Base-by-base conservation (phyloP, 2,329 filamentous ascomycete species). In the Phaeosphaeria sp. region DNA sequence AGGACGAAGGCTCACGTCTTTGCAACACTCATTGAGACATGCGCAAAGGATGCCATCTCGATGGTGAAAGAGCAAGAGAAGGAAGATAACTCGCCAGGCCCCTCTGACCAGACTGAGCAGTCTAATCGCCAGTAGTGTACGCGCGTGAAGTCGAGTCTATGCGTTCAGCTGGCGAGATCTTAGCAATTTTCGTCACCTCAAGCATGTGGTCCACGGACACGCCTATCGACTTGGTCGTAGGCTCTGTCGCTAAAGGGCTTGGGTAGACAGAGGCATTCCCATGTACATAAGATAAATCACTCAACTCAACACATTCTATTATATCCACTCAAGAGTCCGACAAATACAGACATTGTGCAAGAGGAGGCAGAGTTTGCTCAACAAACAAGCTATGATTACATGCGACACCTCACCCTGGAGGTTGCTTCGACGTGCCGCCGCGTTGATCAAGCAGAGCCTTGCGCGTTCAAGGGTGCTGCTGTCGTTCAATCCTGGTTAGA, bases 1-100 rank as follows among this genome's bases (percentile, higher is more conserved):
- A 6, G 17, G 1, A 8, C 46, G 17, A 43, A 43, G 8, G 27
- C 51, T 4, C 30, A 57, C 21, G 40, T 64, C 20, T 60, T 62
- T 17, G 21, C 17, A 2, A 17, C 8, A 1, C 53, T 56, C n/a
- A 49, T 56, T 15, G 43, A 53, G 15, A 48, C 53, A 18, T 55
- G 53, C 18, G 15, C 44, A 11, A 51, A 53, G 18, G 25, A 57
- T 15, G 46, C n/a, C 7, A 30, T 45, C 7, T 13, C 13, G 2
- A 54, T 51, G n/a, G 1, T 21, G 17, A 11, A 33, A 3, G 27
- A 54, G 39, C 9, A 43, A 24, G n/a, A 17, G 17, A 13, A n/a
- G 13, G n/a, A 18, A 4, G 24, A 20, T 15, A 6, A n/a, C 9
- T 4, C 7, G 6, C 7, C 15, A 24, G 24, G 25, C 21, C 2